Percentiles rank a stretch among this genome's conserved stretches.
Evolutionary conservation across 2,329 filamentous ascomycete species (phyloP).

Genomic region (Fusarium scirpi): DNA sequence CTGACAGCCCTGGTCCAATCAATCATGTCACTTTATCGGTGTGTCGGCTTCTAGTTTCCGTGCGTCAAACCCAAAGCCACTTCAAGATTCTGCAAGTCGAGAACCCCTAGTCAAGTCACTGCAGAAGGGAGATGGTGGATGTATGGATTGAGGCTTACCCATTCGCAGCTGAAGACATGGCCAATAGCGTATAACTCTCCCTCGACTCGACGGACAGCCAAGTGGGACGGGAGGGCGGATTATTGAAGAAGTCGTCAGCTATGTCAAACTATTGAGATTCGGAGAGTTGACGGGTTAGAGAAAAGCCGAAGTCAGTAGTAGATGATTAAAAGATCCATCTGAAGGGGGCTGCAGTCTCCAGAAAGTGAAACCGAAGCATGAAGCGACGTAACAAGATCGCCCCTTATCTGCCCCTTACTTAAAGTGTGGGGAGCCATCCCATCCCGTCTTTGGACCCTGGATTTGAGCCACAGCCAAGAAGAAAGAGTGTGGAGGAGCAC

Average conservation of each 20-base stretch:
- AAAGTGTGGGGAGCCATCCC: slow-evolving; percentile 32
- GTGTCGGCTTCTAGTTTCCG: slow-evolving; percentile 16
- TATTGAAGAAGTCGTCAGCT: slow-evolving; percentile 26
- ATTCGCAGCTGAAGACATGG: slow-evolving; percentile 32
- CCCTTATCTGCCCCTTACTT: slow-evolving; percentile 41
- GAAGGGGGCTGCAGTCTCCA: slow-evolving; percentile 20
- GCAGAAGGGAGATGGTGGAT: not conserved
- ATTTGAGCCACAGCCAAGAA: slow-evolving; percentile 37
- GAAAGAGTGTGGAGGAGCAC: slow-evolving; percentile 1
- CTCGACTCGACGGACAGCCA: slow-evolving; percentile 17
- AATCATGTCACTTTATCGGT: slow-evolving; percentile 26
- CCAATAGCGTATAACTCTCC: slow-evolving; percentile 37
- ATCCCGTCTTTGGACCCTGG: slow-evolving; percentile 40
- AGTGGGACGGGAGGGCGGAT: slow-evolving; percentile 22
- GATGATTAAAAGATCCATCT: slow-evolving; percentile 10
- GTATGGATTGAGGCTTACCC: slow-evolving; percentile 28
- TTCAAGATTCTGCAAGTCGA: slow-evolving; percentile 17
- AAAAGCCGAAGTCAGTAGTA: not conserved
- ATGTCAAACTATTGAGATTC: slow-evolving; percentile 10
- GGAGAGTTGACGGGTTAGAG: slow-evolving; percentile 2
- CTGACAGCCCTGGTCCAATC: slow-evolving; percentile 25
- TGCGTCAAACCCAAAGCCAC: slow-evolving; percentile 16
- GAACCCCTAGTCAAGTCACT: slow-evolving; percentile 22
- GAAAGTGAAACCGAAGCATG: slow-evolving; percentile 38
- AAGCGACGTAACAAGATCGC: slow-evolving; percentile 40